These are phyloP conservation scores for Leptographium radiaticola DNA, from an alignment of 2,329 filamentous ascomycete genomes.

Conservation along the genomic window DNA sequence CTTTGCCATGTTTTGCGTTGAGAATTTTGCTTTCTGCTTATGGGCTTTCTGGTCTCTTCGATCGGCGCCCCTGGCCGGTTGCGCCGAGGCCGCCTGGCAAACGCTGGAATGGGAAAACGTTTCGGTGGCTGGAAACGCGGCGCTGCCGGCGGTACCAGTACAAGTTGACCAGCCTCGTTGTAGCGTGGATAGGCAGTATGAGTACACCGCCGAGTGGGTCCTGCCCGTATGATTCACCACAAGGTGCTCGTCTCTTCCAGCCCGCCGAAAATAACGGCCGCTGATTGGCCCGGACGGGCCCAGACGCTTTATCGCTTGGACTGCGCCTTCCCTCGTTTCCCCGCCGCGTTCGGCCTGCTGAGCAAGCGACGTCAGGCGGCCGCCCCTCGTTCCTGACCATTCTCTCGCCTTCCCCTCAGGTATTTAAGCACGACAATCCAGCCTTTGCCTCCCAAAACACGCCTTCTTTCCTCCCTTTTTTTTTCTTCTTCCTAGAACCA, in stretches of 20 bases:
- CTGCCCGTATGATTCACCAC: conserved; percentile 4
- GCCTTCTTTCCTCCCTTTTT: conserved; percentile 8
- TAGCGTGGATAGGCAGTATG: no score
- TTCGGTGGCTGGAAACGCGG: no score
- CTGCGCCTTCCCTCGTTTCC: conserved; percentile 8
- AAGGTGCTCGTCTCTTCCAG: conserved; percentile 9
- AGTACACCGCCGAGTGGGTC: background rate
- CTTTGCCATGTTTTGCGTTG: no score
- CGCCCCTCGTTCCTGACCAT: conserved; percentile 5
- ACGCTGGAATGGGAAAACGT: no score
- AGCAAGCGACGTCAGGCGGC: conserved; percentile 8
- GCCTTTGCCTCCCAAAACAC: background rate
- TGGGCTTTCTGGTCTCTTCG: no score
- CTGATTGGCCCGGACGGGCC: conserved; percentile 7
- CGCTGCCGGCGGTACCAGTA: no score
- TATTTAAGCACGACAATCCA: conserved; percentile 1
- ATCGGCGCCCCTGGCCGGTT: no score
- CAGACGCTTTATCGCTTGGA: background rate
- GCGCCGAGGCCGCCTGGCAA: no score
- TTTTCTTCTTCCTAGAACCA: conserved; percentile 11
- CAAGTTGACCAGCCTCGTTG: no score
- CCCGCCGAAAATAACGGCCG: background rate
- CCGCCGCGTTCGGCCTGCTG: conserved; percentile 3
- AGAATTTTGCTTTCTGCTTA: no score
- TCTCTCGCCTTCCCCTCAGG: conserved; percentile 4